phyloP scores from a whole-genome alignment of 208 protist genomes.

The Trypanosomatidae sp. region DNA sequence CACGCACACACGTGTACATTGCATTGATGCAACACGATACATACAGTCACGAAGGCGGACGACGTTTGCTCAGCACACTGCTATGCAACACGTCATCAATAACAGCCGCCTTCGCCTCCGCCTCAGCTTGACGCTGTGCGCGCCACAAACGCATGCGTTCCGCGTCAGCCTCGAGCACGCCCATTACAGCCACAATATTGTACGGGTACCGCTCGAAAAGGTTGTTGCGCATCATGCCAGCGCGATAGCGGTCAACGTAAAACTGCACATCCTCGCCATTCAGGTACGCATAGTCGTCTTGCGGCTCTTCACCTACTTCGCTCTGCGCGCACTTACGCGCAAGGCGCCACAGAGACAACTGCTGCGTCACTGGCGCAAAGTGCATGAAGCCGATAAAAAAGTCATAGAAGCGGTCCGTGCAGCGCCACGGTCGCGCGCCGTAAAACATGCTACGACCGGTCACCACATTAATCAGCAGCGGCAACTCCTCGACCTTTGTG shows the following conservation, averaged over 20 bases:
- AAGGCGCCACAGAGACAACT: slow-evolving; percentile 15
- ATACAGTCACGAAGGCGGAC: background rate
- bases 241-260: slow-evolving; percentile 64
- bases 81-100: slow-evolving; percentile 60
- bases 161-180: slow-evolving; percentile 57
- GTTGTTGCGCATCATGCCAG: slow-evolving; percentile 57
- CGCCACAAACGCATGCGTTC: slow-evolving; percentile 80
- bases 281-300: slow-evolving; percentile 44
- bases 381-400: slow-evolving; percentile 44
- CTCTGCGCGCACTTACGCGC: slow-evolving; percentile 34
- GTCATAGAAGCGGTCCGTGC: slow-evolving; percentile 76
- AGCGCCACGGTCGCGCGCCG: slow-evolving; percentile 67
- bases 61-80: slow-evolving; percentile 22
- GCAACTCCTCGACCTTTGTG: slow-evolving; percentile 34
- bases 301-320: slow-evolving; percentile 36
- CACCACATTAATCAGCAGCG: slow-evolving; percentile 57
- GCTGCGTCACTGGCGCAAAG: slow-evolving; percentile 23
- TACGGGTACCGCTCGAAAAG: slow-evolving; percentile 67
- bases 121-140: slow-evolving; percentile 57
- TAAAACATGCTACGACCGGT: slow-evolving; percentile 75
- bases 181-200: slow-evolving; percentile 46
- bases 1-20: no score
- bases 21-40: no score
- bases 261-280: slow-evolving; percentile 59
- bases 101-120: slow-evolving; percentile 47